Evolutionary conservation across 768 basidiomycete species (phyloP).

Genomic region (Megacollybia marginata): DNA sequence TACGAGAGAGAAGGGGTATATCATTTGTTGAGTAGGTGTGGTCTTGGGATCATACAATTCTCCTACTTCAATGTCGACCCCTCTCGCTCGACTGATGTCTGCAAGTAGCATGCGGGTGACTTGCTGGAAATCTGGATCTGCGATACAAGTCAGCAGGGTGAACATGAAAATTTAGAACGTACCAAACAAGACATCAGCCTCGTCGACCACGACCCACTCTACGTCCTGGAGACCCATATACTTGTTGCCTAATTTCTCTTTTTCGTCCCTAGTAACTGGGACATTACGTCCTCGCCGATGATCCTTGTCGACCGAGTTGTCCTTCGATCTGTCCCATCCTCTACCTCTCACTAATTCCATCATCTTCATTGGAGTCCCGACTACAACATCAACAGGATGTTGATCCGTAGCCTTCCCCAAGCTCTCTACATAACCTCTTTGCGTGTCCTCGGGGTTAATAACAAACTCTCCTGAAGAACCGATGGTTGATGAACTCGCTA

Average conservation of each 20-base stretch:
- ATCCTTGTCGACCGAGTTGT: conserved; percentile 14
- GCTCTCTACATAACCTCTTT: background rate
- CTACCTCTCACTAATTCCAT: conserved; percentile 51
- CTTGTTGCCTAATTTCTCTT: conserved; percentile 26
- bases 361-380: conserved; percentile 60
- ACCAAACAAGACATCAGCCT: conserved; percentile 90
- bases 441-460: conserved; percentile 8
- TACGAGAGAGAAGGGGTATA: conserved; percentile 73
- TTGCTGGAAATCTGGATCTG: conserved; percentile 79
- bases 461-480: conserved; percentile 16
- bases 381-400: conserved; percentile 43
- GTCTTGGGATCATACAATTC: background rate
- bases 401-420: background rate
- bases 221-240: conserved; percentile 61
- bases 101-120: conserved; percentile 64
- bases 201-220: conserved; percentile 89
- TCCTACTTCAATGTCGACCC: conserved; percentile 6
- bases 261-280: background rate
- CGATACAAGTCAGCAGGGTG: background rate
- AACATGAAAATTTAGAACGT: conserved; percentile 11
- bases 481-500: conserved; percentile 28
- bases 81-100: conserved; percentile 61
- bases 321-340: conserved; percentile 40
- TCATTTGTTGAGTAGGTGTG: conserved; percentile 5
- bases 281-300: conserved; percentile 23